A percentile compares a stretch with the other conserved stretches of the same genome.
Evolutionary conservation across 805 yeast genomes (phyloP).

Genomic region (Suhomyces faveliae): DNA sequence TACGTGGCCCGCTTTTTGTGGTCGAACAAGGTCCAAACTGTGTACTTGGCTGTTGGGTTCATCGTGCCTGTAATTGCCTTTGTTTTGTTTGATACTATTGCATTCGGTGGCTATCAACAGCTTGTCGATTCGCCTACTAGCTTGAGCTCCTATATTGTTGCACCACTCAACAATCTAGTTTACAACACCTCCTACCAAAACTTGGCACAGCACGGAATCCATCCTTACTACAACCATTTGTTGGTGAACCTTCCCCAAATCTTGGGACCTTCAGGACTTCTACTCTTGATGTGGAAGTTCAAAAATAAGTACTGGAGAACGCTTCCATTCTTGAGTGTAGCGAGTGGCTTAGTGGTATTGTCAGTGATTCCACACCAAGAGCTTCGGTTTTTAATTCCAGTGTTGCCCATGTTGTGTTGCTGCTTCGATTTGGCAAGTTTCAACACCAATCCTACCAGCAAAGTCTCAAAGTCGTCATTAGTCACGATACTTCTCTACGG

Average conservation of each 20-base stretch:
- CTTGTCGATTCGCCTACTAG: conserved; percentile 10
- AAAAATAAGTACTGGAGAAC: conserved; percentile 42
- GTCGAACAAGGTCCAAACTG: conserved; percentile 33
- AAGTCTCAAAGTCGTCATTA: conserved; percentile 5
- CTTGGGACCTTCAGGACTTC: conserved; percentile 68
- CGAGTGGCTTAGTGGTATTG: conserved; percentile 60
- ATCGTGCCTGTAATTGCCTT: conserved; percentile 32
- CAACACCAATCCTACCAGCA: not conserved
- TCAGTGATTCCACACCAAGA: conserved; percentile 91
- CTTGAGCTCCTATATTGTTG: conserved; percentile 41
- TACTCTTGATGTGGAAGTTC: conserved; percentile 42
- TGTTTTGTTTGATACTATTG: conserved; percentile 54
- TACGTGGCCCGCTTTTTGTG: conserved; percentile 45
- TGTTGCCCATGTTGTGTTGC: conserved; percentile 66
- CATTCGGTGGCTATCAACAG: conserved; percentile 23
- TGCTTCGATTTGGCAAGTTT: conserved; percentile 48
- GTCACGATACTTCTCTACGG: conserved; percentile 26
- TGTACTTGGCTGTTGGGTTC: conserved; percentile 27
- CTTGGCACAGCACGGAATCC: conserved; percentile 77
- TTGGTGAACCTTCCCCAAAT: conserved; percentile 75
- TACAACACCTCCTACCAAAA: conserved; percentile 66
- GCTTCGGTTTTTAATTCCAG: conserved; percentile 78
- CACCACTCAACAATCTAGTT: conserved; percentile 74
- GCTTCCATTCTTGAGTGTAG: conserved; percentile 56
- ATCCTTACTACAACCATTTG: conserved; percentile 72